Evolutionary conservation across 306 rosid species (phyloP).

Genomic region (Begonia masoniana): DNA sequence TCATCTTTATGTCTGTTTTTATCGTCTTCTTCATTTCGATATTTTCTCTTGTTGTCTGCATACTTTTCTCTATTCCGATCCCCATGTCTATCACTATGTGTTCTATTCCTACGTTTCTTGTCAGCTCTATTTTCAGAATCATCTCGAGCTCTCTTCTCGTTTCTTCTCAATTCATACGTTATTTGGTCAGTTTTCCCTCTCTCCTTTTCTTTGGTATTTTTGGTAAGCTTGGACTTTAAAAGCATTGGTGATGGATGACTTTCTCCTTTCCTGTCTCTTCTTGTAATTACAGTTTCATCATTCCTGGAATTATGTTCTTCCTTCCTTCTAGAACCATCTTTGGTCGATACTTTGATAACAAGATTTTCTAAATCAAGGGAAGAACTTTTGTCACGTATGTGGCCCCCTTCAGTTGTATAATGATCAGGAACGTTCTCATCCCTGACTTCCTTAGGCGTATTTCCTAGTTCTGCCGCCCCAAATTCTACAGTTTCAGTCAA

Average conservation of each 20-base stretch:
- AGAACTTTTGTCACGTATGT: constrained; percentile 17
- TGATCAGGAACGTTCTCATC: constrained; percentile 24
- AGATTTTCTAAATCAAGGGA: constrained; percentile 23
- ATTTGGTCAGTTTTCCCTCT: constrained; percentile 12
- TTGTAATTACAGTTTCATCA: constrained; percentile 24
- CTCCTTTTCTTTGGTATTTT: constrained; percentile 8
- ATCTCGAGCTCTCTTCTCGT: constrained; percentile 10
- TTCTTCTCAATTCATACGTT: constrained; percentile 14
- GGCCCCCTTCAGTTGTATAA: constrained; percentile 23
- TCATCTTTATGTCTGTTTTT: constrained; percentile 20
- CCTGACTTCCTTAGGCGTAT: constrained; percentile 17
- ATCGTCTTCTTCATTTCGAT: constrained; percentile 32
- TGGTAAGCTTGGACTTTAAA: constrained; percentile 15
- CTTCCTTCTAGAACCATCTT: constrained; percentile 41
- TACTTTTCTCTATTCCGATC: constrained; percentile 28
- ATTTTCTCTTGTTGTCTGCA: constrained; percentile 47
- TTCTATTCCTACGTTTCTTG: constrained; percentile 34
- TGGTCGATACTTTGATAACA: constrained; percentile 16
- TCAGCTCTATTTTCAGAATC: constrained; percentile 30
- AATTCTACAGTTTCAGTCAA: constrained; percentile 30
- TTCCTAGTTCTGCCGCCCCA: constrained; percentile 19
- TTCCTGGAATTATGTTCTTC: constrained; percentile 23
- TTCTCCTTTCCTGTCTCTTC: constrained; percentile 21
- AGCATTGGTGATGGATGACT: constrained; percentile 16
- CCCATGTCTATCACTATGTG: constrained; percentile 29